A percentile compares a stretch with the other conserved stretches of the same genome.
Conservation (phyloP, 345 rosid genomes). For the Bretschneidera sinensis region DNA sequence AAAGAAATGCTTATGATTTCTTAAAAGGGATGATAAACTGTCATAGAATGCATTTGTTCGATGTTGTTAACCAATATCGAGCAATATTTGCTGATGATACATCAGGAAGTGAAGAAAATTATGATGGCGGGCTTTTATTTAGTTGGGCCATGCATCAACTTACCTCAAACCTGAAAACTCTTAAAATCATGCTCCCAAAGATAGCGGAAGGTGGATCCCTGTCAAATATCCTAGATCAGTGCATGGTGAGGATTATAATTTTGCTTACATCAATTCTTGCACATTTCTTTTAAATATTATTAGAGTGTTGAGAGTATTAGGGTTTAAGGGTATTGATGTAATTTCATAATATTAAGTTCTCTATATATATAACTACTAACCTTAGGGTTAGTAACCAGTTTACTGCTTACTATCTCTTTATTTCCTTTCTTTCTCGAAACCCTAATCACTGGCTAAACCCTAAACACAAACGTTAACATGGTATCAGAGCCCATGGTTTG, state of each 20-base stretch:
- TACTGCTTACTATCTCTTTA: too few species aligned
- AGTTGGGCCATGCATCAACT: conserved; percentile 99
- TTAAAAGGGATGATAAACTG: conserved; percentile 87
- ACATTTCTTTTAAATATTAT: background rate
- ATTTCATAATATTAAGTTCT: too few species aligned
- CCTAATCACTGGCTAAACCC: too few species aligned
- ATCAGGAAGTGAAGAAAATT: conserved; percentile 91
- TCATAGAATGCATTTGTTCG: conserved; percentile 86
- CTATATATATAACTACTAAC: too few species aligned
- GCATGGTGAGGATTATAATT: conserved; percentile 57
- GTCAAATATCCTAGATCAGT: conserved; percentile 89
- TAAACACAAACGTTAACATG: too few species aligned
- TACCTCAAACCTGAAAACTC: conserved; percentile 90
- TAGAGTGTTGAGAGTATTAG: too few species aligned
- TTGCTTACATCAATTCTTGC: background rate
- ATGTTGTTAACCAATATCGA: conserved; percentile 94
- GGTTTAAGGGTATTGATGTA: too few species aligned
- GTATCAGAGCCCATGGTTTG: too few species aligned
- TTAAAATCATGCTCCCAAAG: conserved; percentile 89
- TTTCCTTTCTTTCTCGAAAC: too few species aligned
- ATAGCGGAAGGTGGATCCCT: conserved; percentile 94
- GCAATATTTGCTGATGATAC: conserved; percentile 97
- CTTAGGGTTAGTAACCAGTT: too few species aligned
- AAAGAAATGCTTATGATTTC: conserved; percentile 82
- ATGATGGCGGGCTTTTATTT: conserved; percentile 91